A percentile compares a stretch with the other conserved stretches of the same genome.
Evolutionary conservation across 345 rosid genomes (phyloP).

Genomic region (Camelina laxa): DNA sequence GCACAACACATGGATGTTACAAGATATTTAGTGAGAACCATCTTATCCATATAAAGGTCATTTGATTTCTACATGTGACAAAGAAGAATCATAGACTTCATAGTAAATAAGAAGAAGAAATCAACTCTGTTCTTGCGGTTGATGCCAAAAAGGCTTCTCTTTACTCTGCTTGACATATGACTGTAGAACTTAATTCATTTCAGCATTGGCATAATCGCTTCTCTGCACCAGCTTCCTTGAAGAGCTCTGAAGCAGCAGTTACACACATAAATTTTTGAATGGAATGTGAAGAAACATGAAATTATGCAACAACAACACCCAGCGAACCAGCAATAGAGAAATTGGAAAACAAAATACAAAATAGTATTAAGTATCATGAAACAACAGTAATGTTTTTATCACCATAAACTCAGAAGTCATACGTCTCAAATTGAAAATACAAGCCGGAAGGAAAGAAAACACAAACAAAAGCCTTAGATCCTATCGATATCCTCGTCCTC

Average conservation of each 20-base stretch:
- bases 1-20: too few species aligned
- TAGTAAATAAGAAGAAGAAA: neutral
- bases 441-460: slow-evolving; percentile 1
- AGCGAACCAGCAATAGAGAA: neutral
- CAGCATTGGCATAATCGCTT: neutral
- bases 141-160: neutral
- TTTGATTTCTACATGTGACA: neutral
- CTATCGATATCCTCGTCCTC: slow-evolving; percentile 85
- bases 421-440: slow-evolving; percentile 32
- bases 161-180: neutral
- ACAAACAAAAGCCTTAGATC: slow-evolving; percentile 49
- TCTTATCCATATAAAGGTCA: too few species aligned
- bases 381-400: slow-evolving; percentile 31
- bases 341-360: slow-evolving; percentile 18
- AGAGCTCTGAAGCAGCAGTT: neutral
- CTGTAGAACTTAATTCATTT: neutral
- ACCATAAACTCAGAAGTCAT: slow-evolving; percentile 27
- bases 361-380: slow-evolving; percentile 17
- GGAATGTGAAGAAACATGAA: neutral
- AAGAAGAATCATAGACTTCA: neutral
- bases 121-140: neutral
- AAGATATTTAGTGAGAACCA: too few species aligned
- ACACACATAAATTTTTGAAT: neutral
- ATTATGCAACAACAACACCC: slow-evolving; percentile 9
- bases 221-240: neutral